These are phyloP conservation scores for Trypanosoma melophagium DNA, from an alignment of 208 protist species.

Conservation along the genomic window DNA sequence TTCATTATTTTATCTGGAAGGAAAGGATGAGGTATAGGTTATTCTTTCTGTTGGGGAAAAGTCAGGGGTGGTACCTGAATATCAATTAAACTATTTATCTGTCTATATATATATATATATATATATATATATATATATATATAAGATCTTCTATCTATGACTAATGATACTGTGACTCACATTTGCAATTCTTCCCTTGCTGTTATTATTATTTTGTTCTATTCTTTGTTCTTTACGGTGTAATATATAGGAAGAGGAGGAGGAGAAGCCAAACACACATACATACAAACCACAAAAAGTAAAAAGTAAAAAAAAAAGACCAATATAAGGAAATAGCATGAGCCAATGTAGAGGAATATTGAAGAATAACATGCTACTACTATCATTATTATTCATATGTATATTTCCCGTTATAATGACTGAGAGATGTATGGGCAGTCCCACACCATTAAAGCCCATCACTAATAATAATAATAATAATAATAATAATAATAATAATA, in stretches of 20 bases:
- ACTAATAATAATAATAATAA: background rate
- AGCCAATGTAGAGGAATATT: too few relatives aligned
- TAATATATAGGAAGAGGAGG: background rate
- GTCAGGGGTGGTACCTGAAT: background rate
- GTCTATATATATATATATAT: background rate
- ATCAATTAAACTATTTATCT: background rate
- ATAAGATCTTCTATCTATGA: too few relatives aligned
- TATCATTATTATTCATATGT: too few relatives aligned
- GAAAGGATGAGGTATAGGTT: background rate
- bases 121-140: background rate
- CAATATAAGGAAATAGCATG: too few relatives aligned
- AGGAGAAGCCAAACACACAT: background rate
- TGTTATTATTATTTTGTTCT: too few relatives aligned
- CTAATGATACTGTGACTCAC: too few relatives aligned
- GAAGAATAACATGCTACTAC: too few relatives aligned
- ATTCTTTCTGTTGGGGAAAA: background rate
- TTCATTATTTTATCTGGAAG: slow-evolving; percentile 8
- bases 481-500: slow-evolving; percentile 1
- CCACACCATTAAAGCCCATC: background rate
- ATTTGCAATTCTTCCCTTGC: too few relatives aligned
- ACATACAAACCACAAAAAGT: too few relatives aligned
- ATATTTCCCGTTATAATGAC: background rate
- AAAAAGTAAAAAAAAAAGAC: too few relatives aligned
- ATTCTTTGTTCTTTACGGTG: background rate
- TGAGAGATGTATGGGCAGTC: too few relatives aligned